A percentile compares a stretch with the other conserved stretches of the same genome.
phyloP scores from a whole-genome alignment of 129 eudicot genomes.

The Arctium lappa region DNA sequence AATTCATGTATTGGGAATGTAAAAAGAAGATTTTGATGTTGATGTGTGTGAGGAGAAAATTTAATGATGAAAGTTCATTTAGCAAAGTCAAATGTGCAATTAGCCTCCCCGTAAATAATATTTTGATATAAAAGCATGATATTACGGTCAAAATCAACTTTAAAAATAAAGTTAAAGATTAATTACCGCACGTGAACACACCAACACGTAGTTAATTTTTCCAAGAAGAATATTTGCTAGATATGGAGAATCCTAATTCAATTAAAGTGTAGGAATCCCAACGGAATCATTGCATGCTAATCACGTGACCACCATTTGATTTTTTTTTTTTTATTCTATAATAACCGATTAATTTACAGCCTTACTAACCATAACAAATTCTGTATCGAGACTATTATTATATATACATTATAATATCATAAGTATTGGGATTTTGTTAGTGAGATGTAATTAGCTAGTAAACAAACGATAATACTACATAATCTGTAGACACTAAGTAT shows the following conservation, averaged over 20 bases:
- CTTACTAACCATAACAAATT: neutral
- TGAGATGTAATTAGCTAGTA: neutral
- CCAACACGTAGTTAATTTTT: neutral
- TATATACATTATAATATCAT: no score
- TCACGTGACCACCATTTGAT: slow-evolving; percentile 15
- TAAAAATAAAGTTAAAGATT: no score
- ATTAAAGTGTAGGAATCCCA: neutral
- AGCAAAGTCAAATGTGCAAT: no score
- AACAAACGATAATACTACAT: no score
- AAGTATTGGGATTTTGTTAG: neutral
- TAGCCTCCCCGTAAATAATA: no score
- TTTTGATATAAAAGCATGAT: no score
- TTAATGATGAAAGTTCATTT: no score
- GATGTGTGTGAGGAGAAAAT: no score
- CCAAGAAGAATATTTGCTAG: slow-evolving; percentile 5
- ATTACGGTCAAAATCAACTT: neutral
- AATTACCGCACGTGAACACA: slow-evolving; percentile 9
- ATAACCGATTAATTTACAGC: neutral
- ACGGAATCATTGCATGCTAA: slow-evolving; percentile 19
- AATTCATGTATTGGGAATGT: no score
- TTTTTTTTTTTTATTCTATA: no score
- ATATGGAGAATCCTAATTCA: slow-evolving; percentile 2
- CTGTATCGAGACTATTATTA: neutral
- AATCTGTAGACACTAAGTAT: neutral
- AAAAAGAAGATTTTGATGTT: no score